Conservation (phyloP, 805 yeast species). For the Wickerhamiella domercqiae region DNA sequence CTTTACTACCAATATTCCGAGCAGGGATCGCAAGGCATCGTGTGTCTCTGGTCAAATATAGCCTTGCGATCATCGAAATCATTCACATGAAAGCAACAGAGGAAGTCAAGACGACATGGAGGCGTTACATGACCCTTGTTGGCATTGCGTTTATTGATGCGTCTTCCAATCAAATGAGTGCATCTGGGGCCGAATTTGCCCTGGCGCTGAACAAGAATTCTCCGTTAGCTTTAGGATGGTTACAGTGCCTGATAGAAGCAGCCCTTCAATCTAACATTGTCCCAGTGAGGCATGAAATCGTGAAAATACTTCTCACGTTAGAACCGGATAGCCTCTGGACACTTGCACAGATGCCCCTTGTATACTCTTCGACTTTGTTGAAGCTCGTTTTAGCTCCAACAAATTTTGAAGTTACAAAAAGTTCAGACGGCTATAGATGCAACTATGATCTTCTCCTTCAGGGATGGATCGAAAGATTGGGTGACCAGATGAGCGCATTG, state of each 20-base stretch:
- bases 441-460: no score
- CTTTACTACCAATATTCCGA: no score
- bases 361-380: no score
- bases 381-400: no score
- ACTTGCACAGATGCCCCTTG: no score
- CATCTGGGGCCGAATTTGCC: slow-evolving; percentile 50
- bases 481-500: no score
- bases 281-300: slow-evolving; percentile 23
- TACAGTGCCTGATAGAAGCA: slow-evolving; percentile 53
- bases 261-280: slow-evolving; percentile 27
- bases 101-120: slow-evolving; percentile 48
- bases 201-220: slow-evolving; percentile 36
- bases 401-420: no score
- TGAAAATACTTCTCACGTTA: slow-evolving; percentile 40
- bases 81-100: no score
- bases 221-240: slow-evolving; percentile 59
- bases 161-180: slow-evolving; percentile 72
- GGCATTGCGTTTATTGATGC: slow-evolving; percentile 77
- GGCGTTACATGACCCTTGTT: slow-evolving; percentile 52
- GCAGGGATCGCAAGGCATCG: no score
- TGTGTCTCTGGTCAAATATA: slow-evolving; percentile 2
- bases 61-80: slow-evolving; percentile 18
- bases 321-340: slow-evolving; percentile 33
- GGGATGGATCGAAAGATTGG: no score
- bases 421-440: no score